Evolutionary conservation across 176 grass and related monocot species (phyloP), one percentile per base, ranked within the genome.

Genomic region (Carex littledalei): DNA sequence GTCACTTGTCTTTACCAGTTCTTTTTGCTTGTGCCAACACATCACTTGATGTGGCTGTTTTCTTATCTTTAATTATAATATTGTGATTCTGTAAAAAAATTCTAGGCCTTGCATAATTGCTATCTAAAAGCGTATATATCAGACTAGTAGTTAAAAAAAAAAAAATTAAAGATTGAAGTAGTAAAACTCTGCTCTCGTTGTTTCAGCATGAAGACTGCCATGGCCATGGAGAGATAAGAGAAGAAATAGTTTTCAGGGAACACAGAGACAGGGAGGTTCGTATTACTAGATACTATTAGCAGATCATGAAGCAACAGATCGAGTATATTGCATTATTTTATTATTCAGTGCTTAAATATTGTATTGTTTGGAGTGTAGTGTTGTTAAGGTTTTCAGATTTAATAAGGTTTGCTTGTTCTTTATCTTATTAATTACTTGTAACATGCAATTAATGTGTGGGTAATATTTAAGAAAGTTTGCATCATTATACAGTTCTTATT

Each of bases 191-290:
- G 39, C 10, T 10, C 35, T 66, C 4, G 17, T 22, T 7, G 18
- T 82, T 82, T 60, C 32, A 82, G 80, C 80, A 82, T 62, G 80
- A 16, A 63, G 6, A 66, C 10, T 3, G 21, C 18, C 18, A 31
- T 24, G 22, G 2, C 18, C 18, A 31, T 24, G 43, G 2, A 21
- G 13, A 47, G 12, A 41, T 3, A 13, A 63, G 52, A 49, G 80
- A 82, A 66, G 50, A 15, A 82, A 82, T 82, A 50, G 14, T 47
- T 45, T 82, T 50, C 34, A 82, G 8, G 57, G 80, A 82, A 31
- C 62, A 63, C 60, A 65, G 8, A 82, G 59, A 82, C 32, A 7
- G 58, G 14, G 80, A 82, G 80, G 1, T 82, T 66, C 54, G 57
- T 15, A 52, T 60, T 22, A 82, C 32, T 3, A 82, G 7, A 39